Percentiles rank a stretch among this genome's conserved stretches.
phyloP scores from a whole-genome alignment of 2,329 filamentous ascomycete genomes.

The Aschersonia sp. region DNA sequence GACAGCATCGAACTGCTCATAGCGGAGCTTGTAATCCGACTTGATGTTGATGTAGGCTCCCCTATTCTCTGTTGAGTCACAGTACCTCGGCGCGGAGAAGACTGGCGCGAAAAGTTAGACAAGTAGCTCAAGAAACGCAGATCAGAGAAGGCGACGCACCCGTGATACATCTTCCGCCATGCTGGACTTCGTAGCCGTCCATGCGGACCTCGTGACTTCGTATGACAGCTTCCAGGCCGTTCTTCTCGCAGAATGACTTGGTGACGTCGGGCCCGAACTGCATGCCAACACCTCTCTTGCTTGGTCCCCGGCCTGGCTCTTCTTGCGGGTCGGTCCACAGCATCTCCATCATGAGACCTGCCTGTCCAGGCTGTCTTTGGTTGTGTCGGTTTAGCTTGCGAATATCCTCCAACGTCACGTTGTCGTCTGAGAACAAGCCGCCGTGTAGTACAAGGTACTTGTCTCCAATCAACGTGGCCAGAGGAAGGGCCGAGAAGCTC shows the following conservation, averaged over 20 bases:
- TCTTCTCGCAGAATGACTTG: conserved; percentile 91
- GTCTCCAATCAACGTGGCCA: conserved; percentile 80
- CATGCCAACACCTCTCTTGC: conserved; percentile 90
- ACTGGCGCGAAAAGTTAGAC: conserved; percentile 34
- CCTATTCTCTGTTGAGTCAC: conserved; percentile 94
- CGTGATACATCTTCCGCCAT: conserved; percentile 89
- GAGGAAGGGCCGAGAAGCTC: conserved; percentile 83
- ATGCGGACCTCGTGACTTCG: conserved; percentile 96
- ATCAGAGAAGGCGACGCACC: conserved; percentile 31
- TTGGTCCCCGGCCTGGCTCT: conserved; percentile 72
- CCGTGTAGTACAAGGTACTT: conserved; percentile 91
- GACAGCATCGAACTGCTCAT: conserved; percentile 89
- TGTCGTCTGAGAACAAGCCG: conserved; percentile 92
- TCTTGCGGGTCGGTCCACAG: conserved; percentile 95
- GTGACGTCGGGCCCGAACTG: conserved; percentile 96
- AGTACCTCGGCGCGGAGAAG: conserved; percentile 95
- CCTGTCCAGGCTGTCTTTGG: conserved; percentile 84
- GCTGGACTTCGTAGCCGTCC: conserved; percentile 98
- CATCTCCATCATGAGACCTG: conserved; percentile 99
- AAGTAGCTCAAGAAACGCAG: not conserved
- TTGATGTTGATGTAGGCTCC: conserved; percentile 97
- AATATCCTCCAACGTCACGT: conserved; percentile 81
- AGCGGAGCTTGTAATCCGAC: conserved; percentile 79
- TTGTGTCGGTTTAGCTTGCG: conserved; percentile 81
- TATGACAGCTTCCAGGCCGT: conserved; percentile 87